Conservation (phyloP, 441 rosid species). For the Gossypium davidsonii region DNA sequence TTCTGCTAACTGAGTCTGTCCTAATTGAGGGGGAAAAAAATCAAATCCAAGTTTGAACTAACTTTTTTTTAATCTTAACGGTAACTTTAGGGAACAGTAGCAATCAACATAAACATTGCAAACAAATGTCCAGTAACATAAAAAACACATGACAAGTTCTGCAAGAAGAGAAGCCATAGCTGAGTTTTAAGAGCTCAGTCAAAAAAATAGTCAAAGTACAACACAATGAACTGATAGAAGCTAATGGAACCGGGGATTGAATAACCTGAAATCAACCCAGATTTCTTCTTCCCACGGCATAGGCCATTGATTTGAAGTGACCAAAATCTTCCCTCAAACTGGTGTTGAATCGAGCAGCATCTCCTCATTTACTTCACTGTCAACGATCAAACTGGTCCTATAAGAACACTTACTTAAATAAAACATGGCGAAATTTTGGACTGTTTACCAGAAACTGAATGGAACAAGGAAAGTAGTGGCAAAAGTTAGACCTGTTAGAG, state of each 20-base stretch:
- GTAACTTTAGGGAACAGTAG: constrained; percentile 19
- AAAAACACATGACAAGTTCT: constrained; percentile 24
- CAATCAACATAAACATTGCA: background rate
- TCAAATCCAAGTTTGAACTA: constrained; percentile 6
- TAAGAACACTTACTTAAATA: constrained; percentile 4
- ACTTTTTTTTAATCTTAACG: constrained; percentile 12
- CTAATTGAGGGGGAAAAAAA: constrained; percentile 20
- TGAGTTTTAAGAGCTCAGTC: constrained; percentile 31
- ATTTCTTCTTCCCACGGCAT: constrained; percentile 33
- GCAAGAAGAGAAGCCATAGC: constrained; percentile 19
- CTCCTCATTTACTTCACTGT: constrained; percentile 19
- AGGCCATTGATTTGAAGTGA: constrained; percentile 42
- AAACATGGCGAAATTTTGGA: background rate
- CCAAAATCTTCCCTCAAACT: constrained; percentile 33
- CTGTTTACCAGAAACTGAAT: background rate
- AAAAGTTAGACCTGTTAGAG: constrained; percentile 37
- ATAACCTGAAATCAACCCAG: constrained; percentile 51
- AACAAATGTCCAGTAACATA: constrained; percentile 15
- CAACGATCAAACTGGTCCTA: constrained; percentile 21
- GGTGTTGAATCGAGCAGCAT: constrained; percentile 14
- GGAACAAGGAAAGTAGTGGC: background rate
- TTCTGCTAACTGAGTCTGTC: constrained; percentile 19
- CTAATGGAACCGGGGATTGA: constrained; percentile 39
- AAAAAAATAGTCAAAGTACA: constrained; percentile 21
- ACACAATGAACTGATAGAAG: constrained; percentile 26